Evolutionary conservation across 208 protist species (phyloP).

Genomic region (Crithidia acanthocephali): DNA sequence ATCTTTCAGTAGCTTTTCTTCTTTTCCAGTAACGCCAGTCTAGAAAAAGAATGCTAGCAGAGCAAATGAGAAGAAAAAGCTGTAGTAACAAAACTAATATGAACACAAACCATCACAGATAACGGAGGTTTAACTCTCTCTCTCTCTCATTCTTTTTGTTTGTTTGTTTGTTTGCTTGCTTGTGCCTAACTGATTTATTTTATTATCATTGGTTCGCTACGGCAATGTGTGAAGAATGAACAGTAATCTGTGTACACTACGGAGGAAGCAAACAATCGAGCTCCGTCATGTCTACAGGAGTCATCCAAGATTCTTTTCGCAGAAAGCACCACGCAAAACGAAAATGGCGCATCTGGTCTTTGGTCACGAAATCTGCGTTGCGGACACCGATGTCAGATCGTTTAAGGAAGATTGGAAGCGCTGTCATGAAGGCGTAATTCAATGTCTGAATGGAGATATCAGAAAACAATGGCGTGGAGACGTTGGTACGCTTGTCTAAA

Average conservation of each 20-base stretch:
- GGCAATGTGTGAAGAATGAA: no score
- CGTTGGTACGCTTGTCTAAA: conserved; percentile 46
- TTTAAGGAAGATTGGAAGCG: conserved; percentile 82
- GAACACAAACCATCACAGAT: no score
- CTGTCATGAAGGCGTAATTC: conserved; percentile 80
- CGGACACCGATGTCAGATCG: conserved; percentile 78
- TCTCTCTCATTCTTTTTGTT: background rate
- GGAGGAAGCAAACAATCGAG: conserved; percentile 79
- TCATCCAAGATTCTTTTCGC: conserved; percentile 77
- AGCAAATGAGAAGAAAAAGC: no score
- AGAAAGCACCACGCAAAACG: conserved; percentile 90
- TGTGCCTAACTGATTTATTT: background rate
- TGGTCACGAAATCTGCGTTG: conserved; percentile 82
- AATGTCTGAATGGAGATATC: conserved; percentile 72
- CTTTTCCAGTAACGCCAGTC: no score
- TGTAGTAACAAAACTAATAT: no score
- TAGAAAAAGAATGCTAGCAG: no score
- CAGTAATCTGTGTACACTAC: conserved; percentile 21
- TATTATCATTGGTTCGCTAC: no score
- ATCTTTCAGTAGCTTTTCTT: no score
- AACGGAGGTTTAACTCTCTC: no score
- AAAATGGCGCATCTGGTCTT: conserved; percentile 85
- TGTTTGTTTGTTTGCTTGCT: no score
- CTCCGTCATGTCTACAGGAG: conserved; percentile 79
- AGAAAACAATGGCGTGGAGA: conserved; percentile 57